phyloP scores from a whole-genome alignment of 2,329 filamentous ascomycete genomes.

The Colletotrichum nymphaeae region DNA sequence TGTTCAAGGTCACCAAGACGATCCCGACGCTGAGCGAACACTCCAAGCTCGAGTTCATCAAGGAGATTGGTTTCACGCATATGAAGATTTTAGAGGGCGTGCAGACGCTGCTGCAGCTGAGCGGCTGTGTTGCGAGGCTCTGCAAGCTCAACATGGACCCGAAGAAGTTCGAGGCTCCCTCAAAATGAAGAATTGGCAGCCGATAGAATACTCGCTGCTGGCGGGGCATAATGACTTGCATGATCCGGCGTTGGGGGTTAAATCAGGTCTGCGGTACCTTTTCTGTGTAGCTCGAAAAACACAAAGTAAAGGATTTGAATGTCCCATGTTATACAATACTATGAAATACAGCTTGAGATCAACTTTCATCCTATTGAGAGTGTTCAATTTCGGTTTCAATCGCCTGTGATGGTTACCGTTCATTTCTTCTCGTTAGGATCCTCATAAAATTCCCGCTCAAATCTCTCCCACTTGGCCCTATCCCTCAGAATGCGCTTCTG shows the following conservation, averaged over 20 bases:
- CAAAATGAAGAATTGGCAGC: slow-evolving; percentile 43
- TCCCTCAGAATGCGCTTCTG: slow-evolving; percentile 73
- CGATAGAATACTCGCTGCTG: neutral
- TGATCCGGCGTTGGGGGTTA: slow-evolving; percentile 47
- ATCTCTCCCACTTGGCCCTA: slow-evolving; percentile 75
- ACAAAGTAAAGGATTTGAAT: slow-evolving; percentile 3
- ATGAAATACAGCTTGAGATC: slow-evolving; percentile 11
- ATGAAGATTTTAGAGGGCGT: slow-evolving; percentile 99
- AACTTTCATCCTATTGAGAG: neutral
- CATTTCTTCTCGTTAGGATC: slow-evolving; percentile 47
- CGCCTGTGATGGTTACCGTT: neutral
- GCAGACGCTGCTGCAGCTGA: slow-evolving; percentile 92
- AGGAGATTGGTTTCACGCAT: slow-evolving; percentile 98
- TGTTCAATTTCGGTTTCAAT: neutral
- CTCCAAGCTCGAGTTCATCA: slow-evolving; percentile 96
- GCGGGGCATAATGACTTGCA: slow-evolving; percentile 38
- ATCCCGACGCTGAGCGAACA: slow-evolving; percentile 93
- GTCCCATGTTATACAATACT: slow-evolving; percentile 27
- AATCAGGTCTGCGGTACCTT: slow-evolving; percentile 12
- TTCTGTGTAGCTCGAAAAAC: slow-evolving; percentile 19
- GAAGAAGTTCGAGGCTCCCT: slow-evolving; percentile 72
- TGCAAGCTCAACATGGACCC: slow-evolving; percentile 98
- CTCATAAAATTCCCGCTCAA: slow-evolving; percentile 70
- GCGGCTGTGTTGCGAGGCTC: slow-evolving; percentile 89
- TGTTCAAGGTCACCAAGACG: slow-evolving; percentile 98